A percentile compares a stretch with the other conserved stretches of the same genome.
Conservation (phyloP, 2,329 filamentous ascomycete species). For the Kalaharituber pfeilii region DNA sequence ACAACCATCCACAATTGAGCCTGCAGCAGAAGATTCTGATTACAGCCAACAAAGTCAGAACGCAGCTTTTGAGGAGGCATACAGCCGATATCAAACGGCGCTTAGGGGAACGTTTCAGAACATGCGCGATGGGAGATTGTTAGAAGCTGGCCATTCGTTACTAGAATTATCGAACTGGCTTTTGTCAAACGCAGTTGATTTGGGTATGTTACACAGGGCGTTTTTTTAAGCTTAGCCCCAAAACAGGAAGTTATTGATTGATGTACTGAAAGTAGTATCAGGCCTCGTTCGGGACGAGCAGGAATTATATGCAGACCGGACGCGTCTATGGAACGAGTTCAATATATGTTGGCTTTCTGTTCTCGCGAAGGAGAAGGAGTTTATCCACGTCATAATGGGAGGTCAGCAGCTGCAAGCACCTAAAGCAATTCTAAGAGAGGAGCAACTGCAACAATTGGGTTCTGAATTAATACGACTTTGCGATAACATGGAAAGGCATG, state of each 20-base stretch:
- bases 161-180: slow-evolving; percentile 49
- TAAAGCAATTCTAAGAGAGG: slow-evolving; percentile 48
- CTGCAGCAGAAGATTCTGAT: slow-evolving; percentile 13
- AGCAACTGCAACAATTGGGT: slow-evolving; percentile 59
- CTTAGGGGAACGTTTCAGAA: slow-evolving; percentile 52
- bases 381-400: slow-evolving; percentile 43
- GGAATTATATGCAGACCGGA: slow-evolving; percentile 52
- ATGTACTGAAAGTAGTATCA: slow-evolving; percentile 29
- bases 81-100: slow-evolving; percentile 40
- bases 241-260: slow-evolving; percentile 16
- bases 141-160: slow-evolving; percentile 41
- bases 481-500: slow-evolving; percentile 72
- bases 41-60: slow-evolving; percentile 14
- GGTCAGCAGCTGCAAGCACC: slow-evolving; percentile 39
- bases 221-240: slow-evolving; percentile 7
- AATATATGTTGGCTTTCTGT: slow-evolving; percentile 80
- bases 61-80: slow-evolving; percentile 21
- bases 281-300: slow-evolving; percentile 74
- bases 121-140: slow-evolving; percentile 44
- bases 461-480: slow-evolving; percentile 67
- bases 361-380: slow-evolving; percentile 66
- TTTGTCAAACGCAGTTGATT: slow-evolving; percentile 43
- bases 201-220: slow-evolving; percentile 37
- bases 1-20: slow-evolving; percentile 4
- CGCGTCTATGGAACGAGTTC: slow-evolving; percentile 84